Conservation (phyloP, 2,329 filamentous ascomycete species). For the Colletotrichum liaoningense region DNA sequence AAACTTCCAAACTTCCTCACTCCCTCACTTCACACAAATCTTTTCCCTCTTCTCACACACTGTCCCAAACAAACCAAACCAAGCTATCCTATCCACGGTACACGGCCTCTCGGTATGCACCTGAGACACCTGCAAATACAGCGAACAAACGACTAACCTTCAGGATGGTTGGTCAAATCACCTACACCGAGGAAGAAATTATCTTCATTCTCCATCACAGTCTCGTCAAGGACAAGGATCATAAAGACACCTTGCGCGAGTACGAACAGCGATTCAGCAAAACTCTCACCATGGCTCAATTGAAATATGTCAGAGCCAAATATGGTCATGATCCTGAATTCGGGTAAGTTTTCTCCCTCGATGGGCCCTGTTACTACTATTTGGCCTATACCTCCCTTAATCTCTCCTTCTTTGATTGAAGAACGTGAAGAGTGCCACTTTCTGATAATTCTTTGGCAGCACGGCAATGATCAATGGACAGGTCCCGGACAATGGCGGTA, state of each 20-base stretch:
- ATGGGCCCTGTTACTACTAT: neutral
- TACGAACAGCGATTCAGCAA: slow-evolving; percentile 45
- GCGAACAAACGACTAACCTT: neutral
- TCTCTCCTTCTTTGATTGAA: neutral
- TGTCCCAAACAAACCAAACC: neutral
- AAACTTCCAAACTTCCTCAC: no score
- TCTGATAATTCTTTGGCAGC: neutral
- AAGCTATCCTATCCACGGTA: neutral
- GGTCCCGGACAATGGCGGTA: neutral
- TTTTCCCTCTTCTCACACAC: neutral
- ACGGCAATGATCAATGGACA: slow-evolving; percentile 33
- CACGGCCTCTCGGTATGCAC: neutral
- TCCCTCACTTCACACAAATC: neutral
- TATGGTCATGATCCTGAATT: slow-evolving; percentile 53
- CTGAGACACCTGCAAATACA: neutral
- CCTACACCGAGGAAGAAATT: slow-evolving; percentile 49
- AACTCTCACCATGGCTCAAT: slow-evolving; percentile 43
- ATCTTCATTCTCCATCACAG: slow-evolving; percentile 46
- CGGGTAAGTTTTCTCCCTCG: slow-evolving; percentile 43
- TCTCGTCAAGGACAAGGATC: slow-evolving; percentile 41
- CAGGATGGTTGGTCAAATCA: slow-evolving; percentile 47
- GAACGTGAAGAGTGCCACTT: neutral
- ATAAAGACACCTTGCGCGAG: slow-evolving; percentile 40
- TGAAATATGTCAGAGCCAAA: slow-evolving; percentile 54
- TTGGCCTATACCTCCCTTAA: no score